Percentiles rank a stretch among this genome's conserved stretches.
phyloP scores from a whole-genome alignment of 805 yeast genomes.

The Debaryomyces maramus region DNA sequence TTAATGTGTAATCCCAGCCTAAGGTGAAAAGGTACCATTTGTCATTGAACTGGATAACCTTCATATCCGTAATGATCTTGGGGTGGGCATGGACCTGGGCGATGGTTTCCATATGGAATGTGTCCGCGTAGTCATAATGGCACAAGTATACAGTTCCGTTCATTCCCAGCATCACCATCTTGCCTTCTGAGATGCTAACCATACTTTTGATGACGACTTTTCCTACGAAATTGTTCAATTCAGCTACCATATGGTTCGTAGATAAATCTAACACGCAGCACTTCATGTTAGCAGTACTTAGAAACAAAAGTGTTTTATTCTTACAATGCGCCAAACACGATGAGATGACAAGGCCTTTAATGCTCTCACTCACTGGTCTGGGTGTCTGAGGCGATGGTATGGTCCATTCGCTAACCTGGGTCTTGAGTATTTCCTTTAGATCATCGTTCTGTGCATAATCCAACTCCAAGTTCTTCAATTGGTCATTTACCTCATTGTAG shows the following conservation, averaged over 20 bases:
- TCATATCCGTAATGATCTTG: slow-evolving; percentile 40
- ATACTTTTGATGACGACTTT: slow-evolving; percentile 36
- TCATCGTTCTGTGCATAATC: slow-evolving; percentile 11
- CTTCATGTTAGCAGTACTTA: slow-evolving; percentile 20
- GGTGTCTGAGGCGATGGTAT: slow-evolving; percentile 28
- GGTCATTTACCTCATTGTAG: slow-evolving; percentile 19
- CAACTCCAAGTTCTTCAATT: slow-evolving; percentile 7
- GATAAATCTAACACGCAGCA: slow-evolving; percentile 18
- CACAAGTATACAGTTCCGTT: slow-evolving; percentile 40
- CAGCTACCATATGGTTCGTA: slow-evolving; percentile 18
- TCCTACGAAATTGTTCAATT: slow-evolving; percentile 18
- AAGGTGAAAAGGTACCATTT: slow-evolving; percentile 47
- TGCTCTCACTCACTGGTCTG: slow-evolving; percentile 5
- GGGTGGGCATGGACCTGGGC: slow-evolving; percentile 31
- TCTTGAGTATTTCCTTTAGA: slow-evolving; percentile 9
- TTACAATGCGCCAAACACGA: slow-evolving; percentile 12
- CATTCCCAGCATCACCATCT: slow-evolving; percentile 50
- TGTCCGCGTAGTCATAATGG: slow-evolving; percentile 3
- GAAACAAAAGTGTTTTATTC: slow-evolving; percentile 9
- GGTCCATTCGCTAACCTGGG: slow-evolving; percentile 27
- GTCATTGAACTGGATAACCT: slow-evolving; percentile 17
- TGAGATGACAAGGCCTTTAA: slow-evolving; percentile 29
- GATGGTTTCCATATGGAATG: slow-evolving; percentile 5
- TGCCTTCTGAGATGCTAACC: slow-evolving; percentile 23
- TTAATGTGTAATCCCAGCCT: slow-evolving; percentile 59